Percentiles rank a stretch among this genome's conserved stretches.
Evolutionary conservation across 768 basidiomycete species (phyloP).

Genomic region (Mycena olivaceomarginata): DNA sequence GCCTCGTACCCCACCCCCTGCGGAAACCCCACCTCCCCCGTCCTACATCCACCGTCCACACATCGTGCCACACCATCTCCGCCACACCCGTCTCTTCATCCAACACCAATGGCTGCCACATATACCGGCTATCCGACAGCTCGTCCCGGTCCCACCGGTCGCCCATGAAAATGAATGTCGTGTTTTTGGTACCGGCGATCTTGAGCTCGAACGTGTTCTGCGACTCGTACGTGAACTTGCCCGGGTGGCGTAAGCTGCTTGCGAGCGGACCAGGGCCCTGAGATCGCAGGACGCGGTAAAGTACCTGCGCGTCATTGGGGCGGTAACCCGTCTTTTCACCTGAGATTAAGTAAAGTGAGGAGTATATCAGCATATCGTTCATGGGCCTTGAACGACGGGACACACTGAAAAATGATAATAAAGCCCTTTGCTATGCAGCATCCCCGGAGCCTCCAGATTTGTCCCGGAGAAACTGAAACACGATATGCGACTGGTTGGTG

Average conservation of each 20-base stretch:
- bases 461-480: conserved; percentile 38
- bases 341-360: conserved; percentile 23
- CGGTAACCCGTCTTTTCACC: conserved; percentile 36
- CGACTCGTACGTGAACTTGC: conserved; percentile 33
- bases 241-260: conserved; percentile 32
- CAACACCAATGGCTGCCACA: conserved; percentile 36
- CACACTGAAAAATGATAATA: conserved; percentile 38
- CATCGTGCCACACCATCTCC: conserved; percentile 32
- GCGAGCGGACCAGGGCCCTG: conserved; percentile 36
- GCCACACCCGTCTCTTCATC: conserved; percentile 27
- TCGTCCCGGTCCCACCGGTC: conserved; percentile 31
- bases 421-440: conserved; percentile 31
- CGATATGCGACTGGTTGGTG: conserved; percentile 34
- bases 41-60: conserved; percentile 35
- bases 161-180: conserved; percentile 36
- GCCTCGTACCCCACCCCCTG: conserved; percentile 30
- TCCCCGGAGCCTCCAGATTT: conserved; percentile 37
- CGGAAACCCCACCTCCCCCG: conserved; percentile 36
- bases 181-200: conserved; percentile 33
- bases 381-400: conserved; percentile 16
- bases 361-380: conserved; percentile 14
- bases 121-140: conserved; percentile 35
- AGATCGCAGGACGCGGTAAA: conserved; percentile 29
- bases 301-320: conserved; percentile 39
- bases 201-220: conserved; percentile 38